Percentiles rank a stretch among this genome's conserved stretches.
Evolutionary conservation across 1,284 basidiomycete species (phyloP).

Genomic region (Phellopilus nigrolimitatus): DNA sequence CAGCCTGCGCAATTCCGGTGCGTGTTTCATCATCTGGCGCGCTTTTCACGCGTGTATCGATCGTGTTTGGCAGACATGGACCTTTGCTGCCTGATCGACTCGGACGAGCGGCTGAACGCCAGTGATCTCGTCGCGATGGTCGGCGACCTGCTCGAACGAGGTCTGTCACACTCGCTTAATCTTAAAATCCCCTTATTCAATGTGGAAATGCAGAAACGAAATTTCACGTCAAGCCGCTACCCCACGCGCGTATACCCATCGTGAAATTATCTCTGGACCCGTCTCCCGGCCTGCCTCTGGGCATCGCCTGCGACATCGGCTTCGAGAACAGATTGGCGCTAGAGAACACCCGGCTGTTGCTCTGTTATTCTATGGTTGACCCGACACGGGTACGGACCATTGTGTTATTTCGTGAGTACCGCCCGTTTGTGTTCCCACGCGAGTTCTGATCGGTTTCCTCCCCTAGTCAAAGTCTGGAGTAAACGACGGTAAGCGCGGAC

Average conservation of each 20-base stretch:
- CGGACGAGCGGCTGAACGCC: conserved; percentile 69
- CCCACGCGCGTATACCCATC: conserved; percentile 97
- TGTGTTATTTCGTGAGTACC: conserved; percentile 86
- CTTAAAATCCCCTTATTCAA: conserved; percentile 4
- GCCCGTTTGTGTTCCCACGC: conserved; percentile 13
- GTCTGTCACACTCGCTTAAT: conserved; percentile 41
- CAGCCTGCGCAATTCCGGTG: conserved; percentile 91
- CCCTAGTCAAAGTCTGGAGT: conserved; percentile 94
- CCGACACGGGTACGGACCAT: conserved; percentile 90
- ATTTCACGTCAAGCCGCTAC: conserved; percentile 94
- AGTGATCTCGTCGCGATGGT: conserved; percentile 93
- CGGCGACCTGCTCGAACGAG: conserved; percentile 88
- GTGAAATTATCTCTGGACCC: conserved; percentile 94
- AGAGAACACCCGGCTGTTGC: conserved; percentile 92
- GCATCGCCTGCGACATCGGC: conserved; percentile 96
- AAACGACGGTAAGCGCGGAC: conserved; percentile 69
- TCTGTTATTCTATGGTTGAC: conserved; percentile 98
- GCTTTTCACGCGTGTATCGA: neutral
- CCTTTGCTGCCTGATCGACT: conserved; percentile 92
- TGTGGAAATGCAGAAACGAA: conserved; percentile 70
- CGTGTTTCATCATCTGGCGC: conserved; percentile 28
- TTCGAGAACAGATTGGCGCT: conserved; percentile 96
- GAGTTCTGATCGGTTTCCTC: neutral
- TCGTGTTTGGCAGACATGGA: conserved; percentile 79
- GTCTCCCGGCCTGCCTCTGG: conserved; percentile 82